Evolutionary conservation across 306 rosid species (phyloP).

Genomic region (Lathyrus sativus): DNA sequence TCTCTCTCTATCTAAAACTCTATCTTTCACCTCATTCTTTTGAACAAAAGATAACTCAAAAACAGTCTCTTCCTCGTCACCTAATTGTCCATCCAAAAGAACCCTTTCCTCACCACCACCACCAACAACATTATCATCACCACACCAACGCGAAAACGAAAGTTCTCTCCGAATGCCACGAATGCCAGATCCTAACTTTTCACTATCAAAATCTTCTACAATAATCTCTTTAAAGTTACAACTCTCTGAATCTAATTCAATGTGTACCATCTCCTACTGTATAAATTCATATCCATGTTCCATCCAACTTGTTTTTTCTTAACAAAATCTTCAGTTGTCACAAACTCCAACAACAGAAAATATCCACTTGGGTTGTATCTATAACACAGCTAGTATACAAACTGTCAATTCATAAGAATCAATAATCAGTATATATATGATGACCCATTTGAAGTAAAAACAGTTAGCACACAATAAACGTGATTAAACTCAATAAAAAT

Average conservation of each 20-base stretch:
- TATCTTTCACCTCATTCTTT: conserved; percentile 48
- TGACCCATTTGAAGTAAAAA: conserved; percentile 23
- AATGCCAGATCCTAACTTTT: conserved; percentile 47
- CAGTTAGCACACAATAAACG: background rate
- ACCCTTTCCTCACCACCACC: conserved; percentile 53
- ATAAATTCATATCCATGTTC: conserved; percentile 44
- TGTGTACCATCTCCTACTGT: conserved; percentile 61
- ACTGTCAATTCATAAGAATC: conserved; percentile 21
- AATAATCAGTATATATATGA: conserved; percentile 3
- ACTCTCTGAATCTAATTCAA: conserved; percentile 52
- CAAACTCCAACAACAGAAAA: conserved; percentile 37
- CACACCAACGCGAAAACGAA: conserved; percentile 77
- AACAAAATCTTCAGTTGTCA: conserved; percentile 33
- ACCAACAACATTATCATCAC: conserved; percentile 48
- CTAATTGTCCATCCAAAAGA: conserved; percentile 44
- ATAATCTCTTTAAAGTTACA: conserved; percentile 39
- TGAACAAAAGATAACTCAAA: conserved; percentile 60
- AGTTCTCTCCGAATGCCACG: conserved; percentile 58
- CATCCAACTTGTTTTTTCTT: conserved; percentile 32
- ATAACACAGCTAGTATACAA: conserved; percentile 29
- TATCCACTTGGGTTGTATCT: conserved; percentile 22
- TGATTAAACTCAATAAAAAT: conserved; percentile 33
- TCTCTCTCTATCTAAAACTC: conserved; percentile 45
- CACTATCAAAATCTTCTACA: conserved; percentile 30
- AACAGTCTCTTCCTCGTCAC: conserved; percentile 52